Evolutionary conservation across 2,329 filamentous ascomycete genomes (phyloP), one percentile per base, ranked within the genome.

Genomic region (Trichoderma lentiforme): DNA sequence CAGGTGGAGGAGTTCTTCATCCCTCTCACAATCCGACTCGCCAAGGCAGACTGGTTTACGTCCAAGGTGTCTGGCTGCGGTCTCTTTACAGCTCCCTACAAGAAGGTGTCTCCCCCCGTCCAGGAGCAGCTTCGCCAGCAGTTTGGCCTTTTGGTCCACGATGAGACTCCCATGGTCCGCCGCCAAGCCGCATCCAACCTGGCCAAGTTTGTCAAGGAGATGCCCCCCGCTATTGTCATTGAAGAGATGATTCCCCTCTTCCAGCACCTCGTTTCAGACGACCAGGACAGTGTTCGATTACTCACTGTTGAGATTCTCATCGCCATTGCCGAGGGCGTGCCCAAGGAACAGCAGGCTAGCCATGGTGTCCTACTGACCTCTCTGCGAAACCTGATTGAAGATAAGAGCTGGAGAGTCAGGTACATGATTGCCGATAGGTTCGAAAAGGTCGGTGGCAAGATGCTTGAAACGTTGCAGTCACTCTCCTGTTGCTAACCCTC

Each of bases 371-470:
- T 99, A 72, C 86, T 99, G 78, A 95, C 93, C 65, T 94, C 95
- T 60, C 85, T 99, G 79, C 92, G 96, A 78, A 97, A 90, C 84
- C 84, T 99, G 79, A 98, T 99, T 84, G 96, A 98, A 79, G 96
- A 99, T 82, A 99, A 98, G 89, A 98, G 96, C 85, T 99, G 96
- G 96, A 91, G 96, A 79, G 96, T 99, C 73, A 90, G 96, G 81
- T 99, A 98, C 83, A 99, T 99, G 96, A 96, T 99, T 77, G 96
- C 96, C 63, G 96, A 99, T 83, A 90, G 94, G 81, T 99, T 98
- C 80, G 96, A 99, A 83, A 98, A 98, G 92, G 94, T 94, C 11
- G 21, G 69, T 51, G 15, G 9, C 24, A 34, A 21, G 4, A 28
- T 26, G 51, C 11, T 30, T 57, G n/a, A 28, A 36, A n/a, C 15